Base-by-base conservation (phyloP, 177 flowering plant genomes). In the Vitis hybrid region DNA sequence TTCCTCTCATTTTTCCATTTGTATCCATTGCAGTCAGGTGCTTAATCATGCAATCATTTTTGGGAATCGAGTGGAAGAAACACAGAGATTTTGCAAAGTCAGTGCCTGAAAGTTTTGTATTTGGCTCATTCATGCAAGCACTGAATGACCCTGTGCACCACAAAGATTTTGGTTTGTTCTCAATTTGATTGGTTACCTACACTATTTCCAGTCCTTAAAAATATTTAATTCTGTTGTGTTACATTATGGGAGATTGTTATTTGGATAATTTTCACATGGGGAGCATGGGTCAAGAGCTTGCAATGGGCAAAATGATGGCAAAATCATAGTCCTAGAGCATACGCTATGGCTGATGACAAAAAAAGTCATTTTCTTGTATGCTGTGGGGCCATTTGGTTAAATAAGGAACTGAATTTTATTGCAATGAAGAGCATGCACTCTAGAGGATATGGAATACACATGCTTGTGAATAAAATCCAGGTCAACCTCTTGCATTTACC, bases 141-240 rank as follows among this genome's bases (percentile, higher is more conserved):
- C 68, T 95, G 83, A 89, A 95, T 76, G 99, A 95, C 74, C 86
- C 86, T 57, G 88, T 88, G 63, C 97, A 95, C 80, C 98, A 95
- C 77, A 88, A 80, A 79, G 95, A 92, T 75, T 95, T 95, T 82
- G 99, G 99, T 95, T 70, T 67, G 93, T 82, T 62, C 64, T 59
- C 11, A 15, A 28, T 52, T 54, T 52, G 59, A 58, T 49, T 61
- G 31, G 20, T 70, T 64, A 38, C 44, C 50, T 15, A 55, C 14
- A 7, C 22, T 1, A 28, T 28, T 73, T 67, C 19, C 59, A 50
- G 50, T 47, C 47, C 47, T 58, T 31, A 3, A 9, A 61, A 38
- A 38, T 22, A 22, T 57, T 7, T 33, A 11, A 64, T 8, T 54
- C 53, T 64, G 20, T 67, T 22, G 17, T 4, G 47, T 38, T 38